phyloP scores from a whole-genome alignment of 305 asterid genomes.

The Solanum hybrid region DNA sequence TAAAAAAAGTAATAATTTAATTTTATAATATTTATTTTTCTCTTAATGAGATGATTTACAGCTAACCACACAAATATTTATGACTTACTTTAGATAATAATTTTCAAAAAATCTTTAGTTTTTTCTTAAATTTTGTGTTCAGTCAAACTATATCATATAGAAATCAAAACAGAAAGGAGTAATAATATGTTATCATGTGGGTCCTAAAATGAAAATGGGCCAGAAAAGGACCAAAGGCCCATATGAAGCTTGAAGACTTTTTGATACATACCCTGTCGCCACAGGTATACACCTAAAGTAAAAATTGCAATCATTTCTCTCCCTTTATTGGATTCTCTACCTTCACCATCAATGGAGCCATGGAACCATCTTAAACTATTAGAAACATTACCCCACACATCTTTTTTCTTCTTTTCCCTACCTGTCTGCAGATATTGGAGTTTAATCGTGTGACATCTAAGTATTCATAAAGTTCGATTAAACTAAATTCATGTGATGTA shows the following conservation, averaged over 20 bases:
- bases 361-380: neutral
- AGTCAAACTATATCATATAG: neutral
- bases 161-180: neutral
- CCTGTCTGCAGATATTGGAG: neutral
- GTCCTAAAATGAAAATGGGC: neutral
- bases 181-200: neutral
- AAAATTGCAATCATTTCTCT: neutral
- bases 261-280: neutral
- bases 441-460: neutral
- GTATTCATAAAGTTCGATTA: neutral
- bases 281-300: neutral
- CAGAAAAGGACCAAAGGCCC: neutral
- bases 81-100: too few relatives aligned
- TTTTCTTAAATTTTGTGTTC: too few relatives aligned
- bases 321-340: conserved; percentile 3
- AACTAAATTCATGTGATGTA: neutral
- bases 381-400: neutral
- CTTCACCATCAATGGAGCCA: neutral
- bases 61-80: too few relatives aligned
- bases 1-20: too few relatives aligned
- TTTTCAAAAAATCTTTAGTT: too few relatives aligned
- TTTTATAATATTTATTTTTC: too few relatives aligned
- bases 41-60: too few relatives aligned
- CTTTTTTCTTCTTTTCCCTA: neutral
- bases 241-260: neutral